Evolutionary conservation across 371 early-diverging fungal genomes (phyloP).

Genomic region (Mortierella sp.): DNA sequence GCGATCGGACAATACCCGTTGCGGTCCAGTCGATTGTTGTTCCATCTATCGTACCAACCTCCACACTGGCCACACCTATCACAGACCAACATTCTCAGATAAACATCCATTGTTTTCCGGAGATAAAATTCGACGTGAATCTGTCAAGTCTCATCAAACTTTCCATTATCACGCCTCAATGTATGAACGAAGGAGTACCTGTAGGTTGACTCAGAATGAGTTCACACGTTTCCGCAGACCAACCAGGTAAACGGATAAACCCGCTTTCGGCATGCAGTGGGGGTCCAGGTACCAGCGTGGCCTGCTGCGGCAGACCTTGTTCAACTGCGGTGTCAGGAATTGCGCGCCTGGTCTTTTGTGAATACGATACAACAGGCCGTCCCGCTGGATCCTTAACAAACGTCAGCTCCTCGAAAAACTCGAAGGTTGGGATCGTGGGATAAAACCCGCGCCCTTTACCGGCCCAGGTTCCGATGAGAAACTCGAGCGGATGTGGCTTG

Average conservation of each 20-base stretch:
- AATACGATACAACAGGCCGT: constrained; percentile 34
- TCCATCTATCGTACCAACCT: constrained; percentile 33
- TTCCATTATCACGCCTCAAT: not conserved
- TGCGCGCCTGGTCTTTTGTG: constrained; percentile 40
- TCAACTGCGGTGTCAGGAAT: not conserved
- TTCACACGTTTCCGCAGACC: constrained; percentile 33
- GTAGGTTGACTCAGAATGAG: constrained; percentile 44
- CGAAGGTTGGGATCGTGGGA: constrained; percentile 39
- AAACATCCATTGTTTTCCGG: not conserved
- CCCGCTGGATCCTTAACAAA: constrained; percentile 41
- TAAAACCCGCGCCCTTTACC: constrained; percentile 41
- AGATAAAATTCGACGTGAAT: not conserved
- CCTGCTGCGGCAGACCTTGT: not conserved
- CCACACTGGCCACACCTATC: constrained; percentile 40
- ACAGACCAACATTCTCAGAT: not conserved
- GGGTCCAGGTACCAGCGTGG: constrained; percentile 12
- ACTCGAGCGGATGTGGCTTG: constrained; percentile 42
- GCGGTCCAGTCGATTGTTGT: constrained; percentile 24
- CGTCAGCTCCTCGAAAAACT: constrained; percentile 44
- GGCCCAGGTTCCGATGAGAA: constrained; percentile 42
- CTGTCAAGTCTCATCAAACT: too few relatives aligned
- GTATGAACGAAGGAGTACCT: constrained; percentile 9
- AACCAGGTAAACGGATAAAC: constrained; percentile 36
- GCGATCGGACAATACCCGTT: constrained; percentile 29
- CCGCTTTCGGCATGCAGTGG: constrained; percentile 41